Evolutionary conservation across 2,329 filamentous ascomycete species (phyloP).

Genomic region (Ilyonectria mors-panacis): DNA sequence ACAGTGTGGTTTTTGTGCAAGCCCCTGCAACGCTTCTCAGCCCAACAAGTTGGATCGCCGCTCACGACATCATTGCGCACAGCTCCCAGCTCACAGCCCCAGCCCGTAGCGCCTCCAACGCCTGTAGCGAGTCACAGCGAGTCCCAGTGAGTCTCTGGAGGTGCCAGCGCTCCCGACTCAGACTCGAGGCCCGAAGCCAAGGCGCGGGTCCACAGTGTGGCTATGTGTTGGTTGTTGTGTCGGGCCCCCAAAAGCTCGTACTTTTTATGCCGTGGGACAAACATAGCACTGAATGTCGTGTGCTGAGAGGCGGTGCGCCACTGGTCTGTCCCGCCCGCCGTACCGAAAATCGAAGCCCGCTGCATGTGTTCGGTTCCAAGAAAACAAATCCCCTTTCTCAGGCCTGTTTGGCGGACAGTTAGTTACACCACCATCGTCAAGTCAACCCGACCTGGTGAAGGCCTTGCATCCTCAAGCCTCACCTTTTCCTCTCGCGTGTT

Average conservation of each 20-base stretch:
- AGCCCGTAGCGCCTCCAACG: conserved; percentile 6
- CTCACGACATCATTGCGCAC: background rate
- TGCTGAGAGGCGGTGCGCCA: conserved; percentile 35
- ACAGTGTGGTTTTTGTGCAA: conserved; percentile 9
- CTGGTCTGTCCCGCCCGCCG: conserved; percentile 29
- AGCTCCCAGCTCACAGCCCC: background rate
- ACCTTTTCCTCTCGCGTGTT: conserved; percentile 30
- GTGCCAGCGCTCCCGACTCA: conserved; percentile 11
- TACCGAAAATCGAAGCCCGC: conserved; percentile 21
- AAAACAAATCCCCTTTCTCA: conserved; percentile 52
- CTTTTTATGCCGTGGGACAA: conserved; percentile 43
- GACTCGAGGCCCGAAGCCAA: conserved; percentile 7
- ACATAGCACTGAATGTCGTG: conserved; percentile 44
- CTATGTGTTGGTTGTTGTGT: conserved; percentile 36
- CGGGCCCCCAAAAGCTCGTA: conserved; percentile 26
- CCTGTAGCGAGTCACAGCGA: background rate
- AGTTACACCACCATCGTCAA: conserved; percentile 41
- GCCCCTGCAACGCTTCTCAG: background rate
- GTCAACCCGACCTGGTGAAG: conserved; percentile 40
- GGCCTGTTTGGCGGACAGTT: conserved; percentile 40
- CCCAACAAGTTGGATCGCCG: background rate
- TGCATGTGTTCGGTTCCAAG: conserved; percentile 45
- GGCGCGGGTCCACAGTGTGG: conserved; percentile 33
- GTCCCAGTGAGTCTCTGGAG: conserved; percentile 4
- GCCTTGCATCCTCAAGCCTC: conserved; percentile 38